Base-by-base conservation (phyloP, 2,329 filamentous ascomycete genomes). In the Grosmannia huntii region DNA sequence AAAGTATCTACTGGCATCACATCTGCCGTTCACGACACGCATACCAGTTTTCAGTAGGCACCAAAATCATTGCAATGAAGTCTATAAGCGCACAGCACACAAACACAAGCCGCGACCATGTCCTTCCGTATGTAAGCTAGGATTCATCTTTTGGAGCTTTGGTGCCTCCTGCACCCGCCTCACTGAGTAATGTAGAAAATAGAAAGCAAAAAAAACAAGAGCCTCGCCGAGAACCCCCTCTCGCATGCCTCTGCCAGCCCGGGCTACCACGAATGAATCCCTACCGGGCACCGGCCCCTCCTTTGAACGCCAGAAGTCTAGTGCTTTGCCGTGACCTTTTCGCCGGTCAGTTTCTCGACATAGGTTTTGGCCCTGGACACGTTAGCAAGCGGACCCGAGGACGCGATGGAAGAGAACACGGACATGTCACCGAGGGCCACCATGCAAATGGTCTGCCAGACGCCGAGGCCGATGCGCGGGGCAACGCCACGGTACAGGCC, bases 401-500 rank as follows among this genome's bases (percentile, higher is more conserved):
- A 49, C n/a, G 23, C n/a, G 14, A 27, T 31, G 27, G 46, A 41
- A 61, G 58, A 48, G 38, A 51, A 63, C 60, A 46, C 90, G 79
- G 76, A 95, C 90, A 95, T 91, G 77, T 97, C 94, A 76, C 94
- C 94, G 74, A 97, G 81, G 69, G 92, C 94, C 75, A 99, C 94
- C 94, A 99, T 99, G 82, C 94, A 99, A 69, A 99, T 87, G 62
- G 94, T 99, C 82, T 99, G 94, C 94, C 94, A 99, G 77, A 99
- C 83, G 70, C 94, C 87, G 64, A 99, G 85, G 66, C 91, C 91
- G 71, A 99, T 91, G 72, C 94, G 86, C 67, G 94, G 94, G 65
- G 90, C 81, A 63, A 99, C 92, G 70, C 94, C 94, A 70, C 94
- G 89, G 81, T 99, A 99, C 64, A 99, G 80, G 69, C 94, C 94